Conservation (phyloP, 805 yeast species). For the Grigorovia humatica region DNA sequence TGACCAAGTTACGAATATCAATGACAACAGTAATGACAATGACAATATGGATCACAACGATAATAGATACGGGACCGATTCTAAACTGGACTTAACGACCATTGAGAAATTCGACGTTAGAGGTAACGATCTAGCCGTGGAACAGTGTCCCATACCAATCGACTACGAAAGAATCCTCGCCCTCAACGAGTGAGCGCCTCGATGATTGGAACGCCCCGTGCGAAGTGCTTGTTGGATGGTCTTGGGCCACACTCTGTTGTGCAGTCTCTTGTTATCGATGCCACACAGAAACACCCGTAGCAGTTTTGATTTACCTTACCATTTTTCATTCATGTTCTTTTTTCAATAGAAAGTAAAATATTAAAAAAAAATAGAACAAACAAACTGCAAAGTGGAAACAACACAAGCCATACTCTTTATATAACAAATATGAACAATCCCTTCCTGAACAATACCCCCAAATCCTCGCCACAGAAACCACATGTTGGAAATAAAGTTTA, state of each 20-base stretch:
- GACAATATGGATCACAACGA: conserved; percentile 11
- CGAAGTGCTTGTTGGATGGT: too few species aligned
- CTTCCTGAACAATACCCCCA: conserved; percentile 27
- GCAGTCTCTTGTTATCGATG: too few species aligned
- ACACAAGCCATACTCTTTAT: neutral
- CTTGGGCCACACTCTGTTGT: too few species aligned
- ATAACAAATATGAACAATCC: conserved; percentile 13
- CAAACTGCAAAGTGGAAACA: neutral
- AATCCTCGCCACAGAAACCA: conserved; percentile 24
- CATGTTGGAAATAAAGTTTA: conserved; percentile 9
- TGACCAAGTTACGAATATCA: conserved; percentile 54
- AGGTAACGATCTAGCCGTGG: conserved; percentile 44
- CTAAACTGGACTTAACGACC: conserved; percentile 54
- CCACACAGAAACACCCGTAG: too few species aligned
- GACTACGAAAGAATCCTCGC: conserved; percentile 28
- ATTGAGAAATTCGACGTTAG: conserved; percentile 60
- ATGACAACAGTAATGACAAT: conserved; percentile 22
- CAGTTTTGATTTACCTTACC: too few species aligned
- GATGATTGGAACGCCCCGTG: neutral
- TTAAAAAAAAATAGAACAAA: neutral
- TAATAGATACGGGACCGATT: conserved; percentile 48
- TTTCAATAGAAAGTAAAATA: too few species aligned
- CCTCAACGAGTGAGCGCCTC: conserved; percentile 7
- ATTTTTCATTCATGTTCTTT: too few species aligned
- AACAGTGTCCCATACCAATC: conserved; percentile 53